Conservation (phyloP, 106 monocot genomes). For the Triglochin maritima region DNA sequence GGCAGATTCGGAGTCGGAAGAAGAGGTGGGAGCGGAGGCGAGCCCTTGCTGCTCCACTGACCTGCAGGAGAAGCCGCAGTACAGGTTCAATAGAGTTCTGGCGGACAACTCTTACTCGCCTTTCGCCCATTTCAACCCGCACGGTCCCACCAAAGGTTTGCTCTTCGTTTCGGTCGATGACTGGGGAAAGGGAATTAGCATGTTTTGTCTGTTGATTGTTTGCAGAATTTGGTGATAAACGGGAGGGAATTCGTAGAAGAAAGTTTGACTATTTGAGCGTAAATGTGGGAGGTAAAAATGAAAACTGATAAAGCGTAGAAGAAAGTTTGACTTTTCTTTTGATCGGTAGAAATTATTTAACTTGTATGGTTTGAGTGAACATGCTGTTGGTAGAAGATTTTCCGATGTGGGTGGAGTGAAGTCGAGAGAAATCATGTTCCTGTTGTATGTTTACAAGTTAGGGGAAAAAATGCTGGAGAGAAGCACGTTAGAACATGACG, state of each 20-base stretch:
- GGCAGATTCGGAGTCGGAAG: neutral
- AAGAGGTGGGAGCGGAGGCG: neutral
- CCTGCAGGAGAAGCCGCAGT: constrained; percentile 23
- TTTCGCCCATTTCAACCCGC: constrained; percentile 22
- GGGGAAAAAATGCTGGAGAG: no score
- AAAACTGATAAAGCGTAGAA: no score
- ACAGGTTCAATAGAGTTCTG: constrained; percentile 20
- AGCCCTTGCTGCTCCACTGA: constrained; percentile 10
- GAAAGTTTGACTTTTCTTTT: no score
- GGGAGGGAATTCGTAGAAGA: no score
- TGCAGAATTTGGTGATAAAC: neutral
- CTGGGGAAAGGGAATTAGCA: neutral
- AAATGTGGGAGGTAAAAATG: neutral
- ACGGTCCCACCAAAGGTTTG: neutral
- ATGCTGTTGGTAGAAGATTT: no score
- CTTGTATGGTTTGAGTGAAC: no score
- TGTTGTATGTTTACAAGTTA: no score
- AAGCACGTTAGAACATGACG: no score
- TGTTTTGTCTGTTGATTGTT: neutral
- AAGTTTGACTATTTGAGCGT: constrained; percentile 1
- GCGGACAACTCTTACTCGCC: constrained; percentile 25
- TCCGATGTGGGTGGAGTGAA: no score
- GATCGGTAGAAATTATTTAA: no score
- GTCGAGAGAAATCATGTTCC: no score
- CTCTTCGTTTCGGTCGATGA: neutral